These are phyloP conservation scores for Macrophomina pseudophaseolina DNA, from an alignment of 2,329 filamentous ascomycete genomes.

Conservation along the genomic window DNA sequence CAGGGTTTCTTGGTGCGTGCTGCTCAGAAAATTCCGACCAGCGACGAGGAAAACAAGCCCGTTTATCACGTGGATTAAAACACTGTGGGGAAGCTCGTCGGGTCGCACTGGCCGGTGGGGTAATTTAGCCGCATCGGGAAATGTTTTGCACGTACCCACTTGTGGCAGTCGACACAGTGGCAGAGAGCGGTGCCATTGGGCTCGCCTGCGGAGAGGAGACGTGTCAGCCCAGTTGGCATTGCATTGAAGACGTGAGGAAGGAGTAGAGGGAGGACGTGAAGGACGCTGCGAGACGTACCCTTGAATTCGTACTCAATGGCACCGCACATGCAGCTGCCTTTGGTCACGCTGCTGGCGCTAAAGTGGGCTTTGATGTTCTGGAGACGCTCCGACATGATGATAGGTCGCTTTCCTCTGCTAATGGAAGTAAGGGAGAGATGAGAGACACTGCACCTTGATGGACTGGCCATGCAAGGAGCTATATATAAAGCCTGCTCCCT, in stretches of 20 bases:
- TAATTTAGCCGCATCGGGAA: not conserved
- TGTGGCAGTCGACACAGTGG: conserved; percentile 61
- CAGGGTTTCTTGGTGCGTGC: no score
- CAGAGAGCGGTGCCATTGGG: conserved; percentile 54
- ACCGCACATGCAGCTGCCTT: conserved; percentile 39
- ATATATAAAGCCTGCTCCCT: conserved; percentile 5
- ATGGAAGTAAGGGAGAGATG: not conserved
- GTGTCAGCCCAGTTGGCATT: not conserved
- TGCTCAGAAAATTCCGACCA: no score
- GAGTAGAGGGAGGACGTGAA: conserved; percentile 14
- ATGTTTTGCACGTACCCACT: conserved; percentile 44
- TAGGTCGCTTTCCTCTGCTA: not conserved
- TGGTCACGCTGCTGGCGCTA: conserved; percentile 31
- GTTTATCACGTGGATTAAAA: not conserved
- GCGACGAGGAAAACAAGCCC: not conserved
- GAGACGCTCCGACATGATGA: conserved; percentile 20
- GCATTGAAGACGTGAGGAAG: not conserved
- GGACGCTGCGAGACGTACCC: conserved; percentile 27
- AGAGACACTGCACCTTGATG: conserved; percentile 15
- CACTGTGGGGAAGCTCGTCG: not conserved
- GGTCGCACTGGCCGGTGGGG: not conserved
- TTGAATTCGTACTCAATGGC: conserved; percentile 37
- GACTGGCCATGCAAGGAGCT: not conserved
- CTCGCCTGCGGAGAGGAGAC: conserved; percentile 42
- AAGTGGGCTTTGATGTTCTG: conserved; percentile 19